Conservation (phyloP, 1,284 basidiomycete species). For the Tremellales sp. region DNA sequence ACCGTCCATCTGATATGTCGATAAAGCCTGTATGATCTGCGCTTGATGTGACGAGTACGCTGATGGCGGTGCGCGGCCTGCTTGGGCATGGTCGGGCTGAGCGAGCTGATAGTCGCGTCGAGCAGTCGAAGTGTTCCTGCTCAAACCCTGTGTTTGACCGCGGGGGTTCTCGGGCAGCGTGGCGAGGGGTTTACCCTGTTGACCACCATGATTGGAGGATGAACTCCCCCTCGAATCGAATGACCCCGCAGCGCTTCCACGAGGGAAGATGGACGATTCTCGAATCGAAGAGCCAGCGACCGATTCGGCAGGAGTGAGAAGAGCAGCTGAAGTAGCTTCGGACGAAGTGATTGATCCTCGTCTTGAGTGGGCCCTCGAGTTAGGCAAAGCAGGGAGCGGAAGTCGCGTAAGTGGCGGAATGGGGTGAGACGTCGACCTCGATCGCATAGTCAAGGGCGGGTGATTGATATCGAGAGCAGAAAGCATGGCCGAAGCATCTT, state of each 20-base stretch:
- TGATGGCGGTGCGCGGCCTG: neutral
- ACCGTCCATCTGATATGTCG: neutral
- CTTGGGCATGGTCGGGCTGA: constrained; percentile 8
- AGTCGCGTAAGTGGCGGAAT: neutral
- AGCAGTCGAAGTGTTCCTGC: constrained; percentile 1
- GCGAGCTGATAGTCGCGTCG: constrained; percentile 15
- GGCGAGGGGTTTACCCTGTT: neutral
- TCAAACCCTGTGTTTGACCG: constrained; percentile 1
- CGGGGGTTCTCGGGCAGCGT: neutral
- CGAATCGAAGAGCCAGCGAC: neutral
- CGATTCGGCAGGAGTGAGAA: neutral
- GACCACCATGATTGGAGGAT: no score
- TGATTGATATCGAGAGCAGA: neutral
- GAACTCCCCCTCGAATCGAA: neutral
- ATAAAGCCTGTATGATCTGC: neutral
- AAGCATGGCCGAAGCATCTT: neutral
- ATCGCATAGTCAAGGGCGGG: no score
- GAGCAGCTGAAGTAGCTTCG: neutral
- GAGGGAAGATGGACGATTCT: neutral
- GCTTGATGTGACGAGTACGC: neutral
- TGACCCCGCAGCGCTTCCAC: neutral
- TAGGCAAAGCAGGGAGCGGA: neutral
- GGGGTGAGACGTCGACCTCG: no score
- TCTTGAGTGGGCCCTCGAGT: no score
- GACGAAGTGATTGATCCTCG: neutral